These are phyloP conservation scores for Yamadazyma siamensis DNA, from an alignment of 1,139 yeast genomes.

Conservation along the genomic window DNA sequence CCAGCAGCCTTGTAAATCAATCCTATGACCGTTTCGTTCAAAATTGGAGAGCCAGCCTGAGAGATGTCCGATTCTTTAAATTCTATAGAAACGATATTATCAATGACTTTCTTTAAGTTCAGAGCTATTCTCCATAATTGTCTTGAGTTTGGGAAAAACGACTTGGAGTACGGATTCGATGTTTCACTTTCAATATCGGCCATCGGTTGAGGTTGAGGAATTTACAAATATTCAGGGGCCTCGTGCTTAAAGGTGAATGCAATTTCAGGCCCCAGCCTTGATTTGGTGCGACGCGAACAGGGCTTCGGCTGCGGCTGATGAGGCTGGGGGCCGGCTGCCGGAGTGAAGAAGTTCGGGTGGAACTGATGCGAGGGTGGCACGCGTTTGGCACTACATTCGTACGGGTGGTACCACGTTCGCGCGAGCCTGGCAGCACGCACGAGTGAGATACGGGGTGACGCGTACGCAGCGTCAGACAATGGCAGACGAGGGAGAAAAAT, in stretches of 20 bases:
- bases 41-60: constrained; percentile 57
- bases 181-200: constrained; percentile 3
- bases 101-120: constrained; percentile 70
- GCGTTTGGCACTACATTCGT: too few relatives aligned
- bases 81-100: constrained; percentile 64
- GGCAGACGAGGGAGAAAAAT: too few relatives aligned
- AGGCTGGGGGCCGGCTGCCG: too few relatives aligned
- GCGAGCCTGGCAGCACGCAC: too few relatives aligned
- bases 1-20: constrained; percentile 77
- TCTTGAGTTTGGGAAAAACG: constrained; percentile 52
- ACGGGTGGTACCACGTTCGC: too few relatives aligned
- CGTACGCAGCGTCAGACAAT: too few relatives aligned
- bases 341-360: too few relatives aligned
- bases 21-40: constrained; percentile 55
- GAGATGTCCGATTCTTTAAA: constrained; percentile 50
- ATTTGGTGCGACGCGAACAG: background rate
- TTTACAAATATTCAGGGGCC: constrained; percentile 2
- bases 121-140: constrained; percentile 72
- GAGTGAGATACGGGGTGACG: too few relatives aligned
- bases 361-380: too few relatives aligned
- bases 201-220: constrained; percentile 1
- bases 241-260: background rate
- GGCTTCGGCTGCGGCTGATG: too few relatives aligned
- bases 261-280: constrained; percentile 1
- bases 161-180: constrained; percentile 11